Evolutionary conservation across 164 flowering plant species (phyloP).

Genomic region (Dillenia suffruticosa): DNA sequence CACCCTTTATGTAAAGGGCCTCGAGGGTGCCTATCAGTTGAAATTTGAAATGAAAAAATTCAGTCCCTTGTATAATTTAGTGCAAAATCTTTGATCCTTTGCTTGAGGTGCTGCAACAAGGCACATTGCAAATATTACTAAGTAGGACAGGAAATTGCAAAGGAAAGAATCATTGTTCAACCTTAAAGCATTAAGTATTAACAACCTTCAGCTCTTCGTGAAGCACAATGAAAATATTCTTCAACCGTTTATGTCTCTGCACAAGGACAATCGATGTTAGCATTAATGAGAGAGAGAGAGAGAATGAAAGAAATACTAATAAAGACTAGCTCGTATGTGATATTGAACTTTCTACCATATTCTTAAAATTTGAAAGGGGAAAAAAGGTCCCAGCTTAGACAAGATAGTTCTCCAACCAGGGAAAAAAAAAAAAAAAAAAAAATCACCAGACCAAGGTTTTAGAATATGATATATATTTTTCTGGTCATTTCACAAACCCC

Average conservation of each 20-base stretch:
- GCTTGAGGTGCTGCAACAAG: slow-evolving; percentile 43
- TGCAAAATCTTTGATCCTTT: slow-evolving; percentile 52
- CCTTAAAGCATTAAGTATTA: background rate
- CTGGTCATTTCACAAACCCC: no score
- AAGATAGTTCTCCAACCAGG: no score
- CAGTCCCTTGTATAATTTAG: slow-evolving; percentile 25
- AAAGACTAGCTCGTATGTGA: no score
- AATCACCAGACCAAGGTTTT: no score
- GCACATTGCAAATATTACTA: background rate
- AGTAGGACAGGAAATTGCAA: background rate
- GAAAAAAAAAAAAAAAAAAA: no score
- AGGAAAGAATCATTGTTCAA: background rate
- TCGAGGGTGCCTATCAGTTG: background rate
- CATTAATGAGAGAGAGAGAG: background rate
- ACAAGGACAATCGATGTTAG: slow-evolving; percentile 9
- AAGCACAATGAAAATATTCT: slow-evolving; percentile 75
- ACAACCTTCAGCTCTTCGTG: slow-evolving; percentile 79
- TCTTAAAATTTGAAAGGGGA: no score
- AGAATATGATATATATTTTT: no score
- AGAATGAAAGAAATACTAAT: background rate
- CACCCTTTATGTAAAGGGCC: background rate
- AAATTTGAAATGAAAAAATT: slow-evolving; percentile 1
- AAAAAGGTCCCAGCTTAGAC: no score
- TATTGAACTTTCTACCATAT: no score
- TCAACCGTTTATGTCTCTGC: slow-evolving; percentile 76